A percentile compares a stretch with the other conserved stretches of the same genome.
phyloP scores from a whole-genome alignment of 2,329 filamentous ascomycete species.

The Diaporthe humulicola region DNA sequence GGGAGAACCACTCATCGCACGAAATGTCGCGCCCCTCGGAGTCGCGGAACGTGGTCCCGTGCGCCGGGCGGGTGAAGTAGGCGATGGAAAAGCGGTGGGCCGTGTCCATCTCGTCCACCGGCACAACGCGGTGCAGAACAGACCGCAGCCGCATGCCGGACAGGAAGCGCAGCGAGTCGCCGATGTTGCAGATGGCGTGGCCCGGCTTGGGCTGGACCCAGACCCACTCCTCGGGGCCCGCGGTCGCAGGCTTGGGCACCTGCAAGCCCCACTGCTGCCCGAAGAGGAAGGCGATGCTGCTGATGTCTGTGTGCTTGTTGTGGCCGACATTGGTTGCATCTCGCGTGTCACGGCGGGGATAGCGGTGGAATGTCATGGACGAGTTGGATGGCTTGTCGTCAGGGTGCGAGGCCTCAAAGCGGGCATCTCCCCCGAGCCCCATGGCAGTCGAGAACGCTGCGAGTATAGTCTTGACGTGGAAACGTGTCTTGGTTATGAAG shows the following conservation, averaged over 20 bases:
- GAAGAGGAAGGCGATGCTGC: conserved; percentile 67
- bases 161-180: conserved; percentile 69
- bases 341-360: background rate
- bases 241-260: conserved; percentile 60
- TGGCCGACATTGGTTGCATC: conserved; percentile 52
- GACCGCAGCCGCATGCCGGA: conserved; percentile 66
- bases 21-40: conserved; percentile 66
- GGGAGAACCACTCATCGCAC: conserved; percentile 66
- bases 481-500: background rate
- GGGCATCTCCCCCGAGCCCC: background rate
- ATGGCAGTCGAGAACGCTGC: background rate
- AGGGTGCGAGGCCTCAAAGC: background rate
- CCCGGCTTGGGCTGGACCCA: conserved; percentile 66
- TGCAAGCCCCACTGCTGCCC: conserved; percentile 70
- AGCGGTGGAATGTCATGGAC: conserved; percentile 4
- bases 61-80: conserved; percentile 69
- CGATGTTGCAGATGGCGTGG: conserved; percentile 69
- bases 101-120: conserved; percentile 55
- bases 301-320: conserved; percentile 70
- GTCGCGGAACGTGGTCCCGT: conserved; percentile 68
- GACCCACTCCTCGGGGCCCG: conserved; percentile 37
- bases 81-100: conserved; percentile 71
- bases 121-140: conserved; percentile 70
- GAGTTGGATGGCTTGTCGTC: background rate
- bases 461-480: conserved; percentile 1